Conservation (phyloP, 225 moss, liverwort and hornwort genomes). For the Physcomitrium patens region DNA sequence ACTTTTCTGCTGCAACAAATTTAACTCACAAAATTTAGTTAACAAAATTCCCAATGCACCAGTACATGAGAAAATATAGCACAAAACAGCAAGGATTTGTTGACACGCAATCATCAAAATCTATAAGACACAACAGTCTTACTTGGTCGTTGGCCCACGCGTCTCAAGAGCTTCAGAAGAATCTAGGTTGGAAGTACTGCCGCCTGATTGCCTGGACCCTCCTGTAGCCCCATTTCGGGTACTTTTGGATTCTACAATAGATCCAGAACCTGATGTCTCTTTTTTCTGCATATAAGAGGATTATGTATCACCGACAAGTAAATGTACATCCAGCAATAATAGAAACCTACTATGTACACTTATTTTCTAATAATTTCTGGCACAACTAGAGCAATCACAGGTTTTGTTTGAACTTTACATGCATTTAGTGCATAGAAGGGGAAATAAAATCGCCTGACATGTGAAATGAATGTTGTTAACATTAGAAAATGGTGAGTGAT, state of each 20-base stretch:
- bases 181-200: conserved; percentile 42
- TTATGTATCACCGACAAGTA: background rate
- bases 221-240: conserved; percentile 51
- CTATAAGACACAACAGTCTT: conserved; percentile 28
- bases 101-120: background rate
- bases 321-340: background rate
- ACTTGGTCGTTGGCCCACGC: conserved; percentile 69
- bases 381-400: background rate
- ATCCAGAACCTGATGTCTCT: conserved; percentile 23
- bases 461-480: background rate
- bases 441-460: conserved; percentile 2
- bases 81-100: background rate
- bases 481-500: background rate
- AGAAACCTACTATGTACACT: background rate
- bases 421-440: background rate
- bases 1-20: conserved; percentile 46
- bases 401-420: background rate
- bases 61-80: background rate
- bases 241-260: conserved; percentile 30
- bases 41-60: conserved; percentile 1
- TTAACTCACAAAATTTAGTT: conserved; percentile 1
- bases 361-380: background rate
- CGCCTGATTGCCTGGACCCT: conserved; percentile 52
- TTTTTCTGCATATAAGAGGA: conserved; percentile 34
- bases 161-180: conserved; percentile 68